Conservation (phyloP, 441 rosid genomes). For the Brassica hybrid region DNA sequence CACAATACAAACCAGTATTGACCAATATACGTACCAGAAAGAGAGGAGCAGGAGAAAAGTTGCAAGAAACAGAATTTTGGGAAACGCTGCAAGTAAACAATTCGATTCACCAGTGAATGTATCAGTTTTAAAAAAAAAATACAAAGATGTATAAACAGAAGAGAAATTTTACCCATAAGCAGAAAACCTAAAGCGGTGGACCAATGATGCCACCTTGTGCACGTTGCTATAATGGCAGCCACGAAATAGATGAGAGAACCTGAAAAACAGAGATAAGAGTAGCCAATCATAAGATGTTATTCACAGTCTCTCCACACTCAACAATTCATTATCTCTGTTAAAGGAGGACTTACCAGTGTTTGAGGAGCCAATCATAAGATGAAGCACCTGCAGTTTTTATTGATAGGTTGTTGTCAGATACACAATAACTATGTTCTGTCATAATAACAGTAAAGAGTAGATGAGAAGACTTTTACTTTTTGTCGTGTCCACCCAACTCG, state of each 20-base stretch:
- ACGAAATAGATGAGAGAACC: slow-evolving; percentile 70
- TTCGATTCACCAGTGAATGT: neutral
- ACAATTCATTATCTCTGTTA: neutral
- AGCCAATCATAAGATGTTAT: slow-evolving; percentile 13
- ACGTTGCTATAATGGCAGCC: slow-evolving; percentile 58
- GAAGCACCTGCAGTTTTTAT: slow-evolving; percentile 54
- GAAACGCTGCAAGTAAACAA: slow-evolving; percentile 54
- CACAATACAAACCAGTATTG: neutral
- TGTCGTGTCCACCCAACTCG: slow-evolving; percentile 72
- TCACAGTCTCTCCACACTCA: neutral
- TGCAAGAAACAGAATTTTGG: slow-evolving; percentile 60
- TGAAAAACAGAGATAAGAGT: slow-evolving; percentile 42
- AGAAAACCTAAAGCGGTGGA: slow-evolving; percentile 71
- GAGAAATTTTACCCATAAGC: slow-evolving; percentile 57
- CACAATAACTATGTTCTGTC: slow-evolving; percentile 9
- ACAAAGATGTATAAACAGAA: neutral
- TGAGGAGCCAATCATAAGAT: slow-evolving; percentile 66
- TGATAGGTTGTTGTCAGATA: slow-evolving; percentile 19
- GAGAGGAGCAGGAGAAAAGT: slow-evolving; percentile 66
- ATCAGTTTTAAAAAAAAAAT: neutral
- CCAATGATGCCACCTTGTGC: slow-evolving; percentile 80
- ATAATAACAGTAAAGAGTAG: neutral
- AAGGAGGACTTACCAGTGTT: slow-evolving; percentile 50
- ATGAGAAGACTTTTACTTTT: slow-evolving; percentile 48
- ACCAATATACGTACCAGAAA: slow-evolving; percentile 54